phyloP scores from a whole-genome alignment of 164 flowering plant species.

The Annona squamosa region DNA sequence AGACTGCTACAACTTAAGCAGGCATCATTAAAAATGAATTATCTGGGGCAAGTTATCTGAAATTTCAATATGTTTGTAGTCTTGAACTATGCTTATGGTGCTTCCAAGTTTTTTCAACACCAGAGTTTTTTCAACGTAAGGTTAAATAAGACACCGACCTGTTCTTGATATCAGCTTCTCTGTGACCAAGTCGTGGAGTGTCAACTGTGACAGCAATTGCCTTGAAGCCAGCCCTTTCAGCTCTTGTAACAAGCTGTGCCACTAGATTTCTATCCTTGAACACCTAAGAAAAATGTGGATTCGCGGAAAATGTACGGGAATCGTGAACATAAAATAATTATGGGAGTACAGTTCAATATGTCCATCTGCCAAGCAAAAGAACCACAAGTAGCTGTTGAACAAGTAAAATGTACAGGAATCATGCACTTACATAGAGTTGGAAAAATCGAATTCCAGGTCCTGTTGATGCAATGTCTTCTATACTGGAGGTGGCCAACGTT shows the following conservation, averaged over 20 bases:
- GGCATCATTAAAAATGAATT: no score
- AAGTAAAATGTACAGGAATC: not conserved
- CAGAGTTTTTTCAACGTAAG: not conserved
- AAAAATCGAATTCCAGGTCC: constrained; percentile 81
- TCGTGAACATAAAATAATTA: not conserved
- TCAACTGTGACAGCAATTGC: constrained; percentile 66
- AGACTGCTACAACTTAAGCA: no score
- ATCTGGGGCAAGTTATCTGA: not conserved
- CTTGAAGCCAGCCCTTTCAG: constrained; percentile 66
- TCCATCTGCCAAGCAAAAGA: not conserved
- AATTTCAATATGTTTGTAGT: not conserved
- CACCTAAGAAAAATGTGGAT: constrained; percentile 33
- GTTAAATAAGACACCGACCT: constrained; percentile 17
- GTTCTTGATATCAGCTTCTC: constrained; percentile 63
- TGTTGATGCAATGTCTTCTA: constrained; percentile 86
- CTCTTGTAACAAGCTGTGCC: constrained; percentile 55
- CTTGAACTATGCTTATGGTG: not conserved
- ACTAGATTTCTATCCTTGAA: constrained; percentile 69
- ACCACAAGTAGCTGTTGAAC: not conserved
- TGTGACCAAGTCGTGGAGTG: constrained; percentile 55
- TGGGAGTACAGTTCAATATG: not conserved
- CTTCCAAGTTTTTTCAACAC: not conserved
- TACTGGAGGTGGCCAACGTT: constrained; percentile 84
- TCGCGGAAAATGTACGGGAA: not conserved
- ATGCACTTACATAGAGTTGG: constrained; percentile 67